These are phyloP conservation scores for Phialemonium atrogriseum DNA, from an alignment of 2,329 filamentous ascomycete species.

Conservation along the genomic window DNA sequence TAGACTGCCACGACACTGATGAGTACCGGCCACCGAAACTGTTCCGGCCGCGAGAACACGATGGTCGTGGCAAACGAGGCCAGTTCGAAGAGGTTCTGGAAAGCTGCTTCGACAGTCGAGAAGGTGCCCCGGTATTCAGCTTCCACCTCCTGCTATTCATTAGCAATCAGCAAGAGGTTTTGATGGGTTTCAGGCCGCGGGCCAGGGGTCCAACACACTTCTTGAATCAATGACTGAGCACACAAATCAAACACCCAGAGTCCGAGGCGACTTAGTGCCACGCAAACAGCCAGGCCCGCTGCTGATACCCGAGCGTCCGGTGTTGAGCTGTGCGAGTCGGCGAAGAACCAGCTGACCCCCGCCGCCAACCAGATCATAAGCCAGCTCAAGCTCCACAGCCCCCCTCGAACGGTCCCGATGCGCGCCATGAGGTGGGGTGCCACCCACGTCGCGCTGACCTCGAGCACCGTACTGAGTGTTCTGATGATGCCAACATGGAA, in stretches of 20 bases:
- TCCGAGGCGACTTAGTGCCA: slow-evolving; percentile 49
- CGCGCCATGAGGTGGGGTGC: slow-evolving; percentile 45
- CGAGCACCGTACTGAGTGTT: slow-evolving; percentile 42
- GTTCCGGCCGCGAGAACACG: slow-evolving; percentile 49
- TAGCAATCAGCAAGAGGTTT: background rate
- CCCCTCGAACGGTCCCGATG: slow-evolving; percentile 53
- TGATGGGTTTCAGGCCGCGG: no score
- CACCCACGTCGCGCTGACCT: slow-evolving; percentile 53
- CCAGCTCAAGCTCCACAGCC: slow-evolving; percentile 64
- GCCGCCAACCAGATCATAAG: slow-evolving; percentile 48
- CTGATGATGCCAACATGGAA: slow-evolving; percentile 45
- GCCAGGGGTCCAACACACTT: slow-evolving; percentile 28
- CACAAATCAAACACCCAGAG: slow-evolving; percentile 56
- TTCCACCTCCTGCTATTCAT: slow-evolving; percentile 38
- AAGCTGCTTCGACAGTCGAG: slow-evolving; percentile 57
- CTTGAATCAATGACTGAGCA: slow-evolving; percentile 52
- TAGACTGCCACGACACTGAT: slow-evolving; percentile 48
- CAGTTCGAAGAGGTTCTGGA: slow-evolving; percentile 65
- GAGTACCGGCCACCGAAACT: slow-evolving; percentile 56
- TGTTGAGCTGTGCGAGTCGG: slow-evolving; percentile 10
- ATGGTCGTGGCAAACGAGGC: slow-evolving; percentile 59
- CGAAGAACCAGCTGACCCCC: slow-evolving; percentile 34
- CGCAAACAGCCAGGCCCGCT: slow-evolving; percentile 37
- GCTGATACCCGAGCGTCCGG: slow-evolving; percentile 28
- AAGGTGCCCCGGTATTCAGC: slow-evolving; percentile 55